These are phyloP conservation scores for Sphenostylis stenocarpa DNA, from an alignment of 306 rosid species.

Conservation along the genomic window DNA sequence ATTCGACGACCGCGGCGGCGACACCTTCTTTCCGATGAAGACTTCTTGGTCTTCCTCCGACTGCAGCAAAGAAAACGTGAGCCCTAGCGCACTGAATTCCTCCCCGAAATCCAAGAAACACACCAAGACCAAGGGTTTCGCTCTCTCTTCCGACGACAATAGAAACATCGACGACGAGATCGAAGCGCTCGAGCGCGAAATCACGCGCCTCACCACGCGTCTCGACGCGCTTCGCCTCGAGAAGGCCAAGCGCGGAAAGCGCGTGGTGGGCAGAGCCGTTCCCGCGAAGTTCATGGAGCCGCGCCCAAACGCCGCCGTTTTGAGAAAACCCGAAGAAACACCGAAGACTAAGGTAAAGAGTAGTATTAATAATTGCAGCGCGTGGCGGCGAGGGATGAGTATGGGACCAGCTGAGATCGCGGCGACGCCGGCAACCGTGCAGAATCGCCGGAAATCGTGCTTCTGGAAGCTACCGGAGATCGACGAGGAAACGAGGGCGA, in stretches of 20 bases:
- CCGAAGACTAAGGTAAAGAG: constrained; percentile 35
- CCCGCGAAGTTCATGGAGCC: constrained; percentile 45
- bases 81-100: constrained; percentile 24
- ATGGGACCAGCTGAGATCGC: constrained; percentile 79
- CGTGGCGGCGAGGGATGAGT: constrained; percentile 59
- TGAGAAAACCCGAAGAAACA: not conserved
- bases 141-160: not conserved
- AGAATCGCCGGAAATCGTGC: constrained; percentile 83
- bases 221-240: constrained; percentile 32
- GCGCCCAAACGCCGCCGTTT: constrained; percentile 36
- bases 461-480: constrained; percentile 67
- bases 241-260: not conserved
- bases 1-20: constrained; percentile 15
- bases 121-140: constrained; percentile 1
- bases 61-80: constrained; percentile 36
- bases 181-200: constrained; percentile 17
- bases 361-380: not conserved
- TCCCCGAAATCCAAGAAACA: constrained; percentile 16
- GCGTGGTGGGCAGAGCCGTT: not conserved
- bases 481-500: constrained; percentile 44
- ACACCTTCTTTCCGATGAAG: not conserved
- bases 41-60: constrained; percentile 38
- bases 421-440: constrained; percentile 39
- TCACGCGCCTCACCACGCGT: constrained; percentile 18
- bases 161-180: constrained; percentile 30